These are phyloP conservation scores for Coemansia sp. DNA, from an alignment of 192 early-diverging fungal species.

Conservation along the genomic window DNA sequence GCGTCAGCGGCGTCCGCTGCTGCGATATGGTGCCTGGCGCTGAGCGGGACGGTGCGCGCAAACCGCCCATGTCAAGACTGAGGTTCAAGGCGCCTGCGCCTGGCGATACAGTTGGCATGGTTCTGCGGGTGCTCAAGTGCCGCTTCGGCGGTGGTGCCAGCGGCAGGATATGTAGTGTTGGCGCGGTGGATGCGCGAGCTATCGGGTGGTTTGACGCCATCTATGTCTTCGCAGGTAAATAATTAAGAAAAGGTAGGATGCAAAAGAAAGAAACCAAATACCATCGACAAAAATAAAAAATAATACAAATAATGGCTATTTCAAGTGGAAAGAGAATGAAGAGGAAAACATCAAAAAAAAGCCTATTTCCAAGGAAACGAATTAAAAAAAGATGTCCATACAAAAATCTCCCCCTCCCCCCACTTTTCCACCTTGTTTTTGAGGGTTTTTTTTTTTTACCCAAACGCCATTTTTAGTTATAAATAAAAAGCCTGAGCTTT, in stretches of 20 bases:
- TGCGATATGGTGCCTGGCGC: not conserved
- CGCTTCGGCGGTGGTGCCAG: conserved; percentile 11
- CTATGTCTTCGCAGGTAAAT: not conserved
- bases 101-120: conserved; percentile 7
- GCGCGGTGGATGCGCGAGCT: conserved; percentile 16
- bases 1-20: not conserved
- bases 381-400: conserved; percentile 10
- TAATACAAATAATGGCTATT: not conserved
- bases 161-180: conserved; percentile 6
- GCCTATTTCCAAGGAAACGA: not conserved
- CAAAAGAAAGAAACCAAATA: conserved; percentile 1
- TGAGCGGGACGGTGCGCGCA: conserved; percentile 10
- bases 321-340: not conserved
- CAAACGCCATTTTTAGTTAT: not conserved
- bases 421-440: not conserved
- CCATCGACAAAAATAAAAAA: conserved; percentile 1
- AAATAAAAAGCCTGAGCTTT: too few species aligned
- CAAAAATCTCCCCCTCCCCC: not conserved
- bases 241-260: not conserved
- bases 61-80: conserved; percentile 12
- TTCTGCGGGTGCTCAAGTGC: conserved; percentile 12
- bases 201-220: conserved; percentile 10
- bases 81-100: conserved; percentile 5
- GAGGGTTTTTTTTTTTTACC: not conserved
- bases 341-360: conserved; percentile 3